phyloP scores from a whole-genome alignment of 2,329 filamentous ascomycete species.

The Trichoderma sp. region DNA sequence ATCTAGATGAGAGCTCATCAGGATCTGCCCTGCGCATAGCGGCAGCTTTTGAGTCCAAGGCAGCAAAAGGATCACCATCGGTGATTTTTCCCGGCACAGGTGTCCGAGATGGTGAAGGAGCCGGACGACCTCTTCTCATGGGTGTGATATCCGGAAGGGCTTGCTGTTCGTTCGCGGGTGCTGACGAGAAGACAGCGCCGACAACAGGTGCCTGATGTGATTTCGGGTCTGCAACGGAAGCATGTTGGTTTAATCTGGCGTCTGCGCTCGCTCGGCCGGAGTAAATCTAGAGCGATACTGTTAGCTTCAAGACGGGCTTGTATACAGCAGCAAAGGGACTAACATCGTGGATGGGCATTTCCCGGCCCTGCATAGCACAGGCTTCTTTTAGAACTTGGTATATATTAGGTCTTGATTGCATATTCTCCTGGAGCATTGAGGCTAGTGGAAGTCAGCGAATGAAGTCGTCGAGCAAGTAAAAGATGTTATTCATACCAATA shows the following conservation, averaged over 20 bases:
- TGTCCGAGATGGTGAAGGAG: conserved; percentile 38
- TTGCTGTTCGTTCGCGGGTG: conserved; percentile 67
- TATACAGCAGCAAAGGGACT: conserved; percentile 32
- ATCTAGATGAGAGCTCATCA: conserved; percentile 81
- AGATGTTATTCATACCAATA: conserved; percentile 59
- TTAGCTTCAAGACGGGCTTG: conserved; percentile 5
- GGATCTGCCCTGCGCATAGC: conserved; percentile 45
- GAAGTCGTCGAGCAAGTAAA: neutral
- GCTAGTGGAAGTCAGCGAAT: conserved; percentile 46
- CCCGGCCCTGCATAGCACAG: conserved; percentile 82
- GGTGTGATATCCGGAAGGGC: conserved; percentile 84
- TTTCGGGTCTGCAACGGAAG: conserved; percentile 34
- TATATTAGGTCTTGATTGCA: conserved; percentile 77
- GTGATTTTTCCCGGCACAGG: conserved; percentile 44
- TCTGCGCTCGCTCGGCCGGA: conserved; percentile 62
- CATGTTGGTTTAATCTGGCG: conserved; percentile 28
- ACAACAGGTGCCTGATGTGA: conserved; percentile 59
- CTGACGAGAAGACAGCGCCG: conserved; percentile 71
- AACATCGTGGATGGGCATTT: conserved; percentile 86
- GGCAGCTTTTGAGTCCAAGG: conserved; percentile 64
- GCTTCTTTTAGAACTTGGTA: conserved; percentile 87
- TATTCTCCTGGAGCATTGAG: conserved; percentile 86
- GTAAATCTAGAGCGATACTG: conserved; percentile 60
- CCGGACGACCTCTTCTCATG: conserved; percentile 79
- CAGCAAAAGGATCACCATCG: conserved; percentile 81